phyloP scores from a whole-genome alignment of 2,329 filamentous ascomycete species.

The Fusarium sp. region DNA sequence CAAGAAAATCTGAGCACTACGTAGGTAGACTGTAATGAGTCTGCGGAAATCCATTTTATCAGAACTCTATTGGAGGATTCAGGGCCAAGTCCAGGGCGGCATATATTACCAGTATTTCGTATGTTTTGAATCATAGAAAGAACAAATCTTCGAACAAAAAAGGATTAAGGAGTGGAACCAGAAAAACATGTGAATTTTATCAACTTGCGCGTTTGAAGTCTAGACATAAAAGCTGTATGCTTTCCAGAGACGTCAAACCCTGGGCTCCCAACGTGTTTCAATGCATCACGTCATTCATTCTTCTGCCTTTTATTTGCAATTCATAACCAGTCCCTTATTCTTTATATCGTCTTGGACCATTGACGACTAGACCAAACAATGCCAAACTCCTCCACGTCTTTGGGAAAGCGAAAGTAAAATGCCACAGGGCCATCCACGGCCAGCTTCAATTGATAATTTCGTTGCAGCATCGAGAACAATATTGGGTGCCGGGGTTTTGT shows the following conservation, averaged over 20 bases:
- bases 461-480: slow-evolving; percentile 45
- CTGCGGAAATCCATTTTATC: too few species aligned
- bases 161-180: neutral
- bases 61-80: neutral
- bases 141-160: neutral
- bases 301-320: slow-evolving; percentile 36
- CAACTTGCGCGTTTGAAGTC: slow-evolving; percentile 42
- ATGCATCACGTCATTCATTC: slow-evolving; percentile 36
- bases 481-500: slow-evolving; percentile 40
- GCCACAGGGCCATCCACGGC: slow-evolving; percentile 46
- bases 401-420: slow-evolving; percentile 44
- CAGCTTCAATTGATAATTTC: slow-evolving; percentile 50
- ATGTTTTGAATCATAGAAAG: neutral
- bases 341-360: slow-evolving; percentile 44
- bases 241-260: slow-evolving; percentile 29
- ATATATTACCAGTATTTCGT: too few species aligned
- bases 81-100: too few species aligned
- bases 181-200: slow-evolving; percentile 23
- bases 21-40: too few species aligned
- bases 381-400: slow-evolving; percentile 44
- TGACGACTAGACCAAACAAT: slow-evolving; percentile 40
- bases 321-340: slow-evolving; percentile 40
- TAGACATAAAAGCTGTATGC: slow-evolving; percentile 31
- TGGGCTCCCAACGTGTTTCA: slow-evolving; percentile 22
- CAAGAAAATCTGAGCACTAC: too few species aligned